Conservation (phyloP, 73 alveolate species). For the Tetrahymena thermophila region DNA sequence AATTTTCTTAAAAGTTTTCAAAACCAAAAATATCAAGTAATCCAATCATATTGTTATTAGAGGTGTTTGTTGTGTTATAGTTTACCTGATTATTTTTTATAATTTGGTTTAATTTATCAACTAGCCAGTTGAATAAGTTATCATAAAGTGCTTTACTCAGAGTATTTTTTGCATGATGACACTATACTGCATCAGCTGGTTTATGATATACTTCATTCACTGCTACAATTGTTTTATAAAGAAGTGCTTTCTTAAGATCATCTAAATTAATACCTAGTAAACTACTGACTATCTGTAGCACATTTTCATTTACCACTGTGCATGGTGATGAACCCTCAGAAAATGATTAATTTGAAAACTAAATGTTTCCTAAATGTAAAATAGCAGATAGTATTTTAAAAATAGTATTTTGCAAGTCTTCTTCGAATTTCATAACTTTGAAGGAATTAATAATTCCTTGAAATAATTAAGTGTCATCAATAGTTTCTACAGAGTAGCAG, state of each 20-base stretch:
- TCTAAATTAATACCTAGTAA: slow-evolving; percentile 45
- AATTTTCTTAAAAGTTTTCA: slow-evolving; percentile 82
- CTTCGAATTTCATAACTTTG: slow-evolving; percentile 37
- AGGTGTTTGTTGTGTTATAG: not conserved
- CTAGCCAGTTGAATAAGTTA: slow-evolving; percentile 81
- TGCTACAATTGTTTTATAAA: slow-evolving; percentile 49
- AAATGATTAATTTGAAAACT: slow-evolving; percentile 59
- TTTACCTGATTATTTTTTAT: slow-evolving; percentile 54
- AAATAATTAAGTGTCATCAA: slow-evolving; percentile 44
- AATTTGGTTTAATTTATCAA: slow-evolving; percentile 77
- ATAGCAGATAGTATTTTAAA: slow-evolving; percentile 48
- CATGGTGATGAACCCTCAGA: slow-evolving; percentile 47
- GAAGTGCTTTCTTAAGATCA: slow-evolving; percentile 58
- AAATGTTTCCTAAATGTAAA: slow-evolving; percentile 70
- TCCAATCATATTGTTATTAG: slow-evolving; percentile 30
- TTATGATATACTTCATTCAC: not conserved
- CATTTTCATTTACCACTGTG: slow-evolving; percentile 37
- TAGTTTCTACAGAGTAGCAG: slow-evolving; percentile 14
- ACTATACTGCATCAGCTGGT: slow-evolving; percentile 54
- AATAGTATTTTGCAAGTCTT: slow-evolving; percentile 27
- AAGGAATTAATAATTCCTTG: slow-evolving; percentile 23
- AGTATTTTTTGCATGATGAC: slow-evolving; percentile 79
- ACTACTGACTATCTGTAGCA: slow-evolving; percentile 51
- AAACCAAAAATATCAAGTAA: slow-evolving; percentile 90
- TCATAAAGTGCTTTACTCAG: slow-evolving; percentile 67